These are phyloP conservation scores for Hygrophila difformis DNA, from an alignment of 257 asterid genomes.

Conservation along the genomic window DNA sequence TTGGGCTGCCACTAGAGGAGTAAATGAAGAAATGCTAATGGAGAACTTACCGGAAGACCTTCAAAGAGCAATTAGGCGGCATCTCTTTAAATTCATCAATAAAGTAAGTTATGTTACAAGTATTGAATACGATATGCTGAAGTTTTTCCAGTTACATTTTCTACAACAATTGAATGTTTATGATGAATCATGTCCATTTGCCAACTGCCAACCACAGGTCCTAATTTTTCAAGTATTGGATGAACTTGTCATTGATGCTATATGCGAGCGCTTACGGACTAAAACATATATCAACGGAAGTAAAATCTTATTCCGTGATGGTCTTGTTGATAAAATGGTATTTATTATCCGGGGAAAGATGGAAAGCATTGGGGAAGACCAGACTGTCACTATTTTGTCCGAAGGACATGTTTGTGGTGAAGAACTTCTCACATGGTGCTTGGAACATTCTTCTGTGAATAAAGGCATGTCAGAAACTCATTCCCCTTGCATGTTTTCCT, in stretches of 20 bases:
- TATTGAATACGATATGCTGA: background rate
- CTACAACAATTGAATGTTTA: too few species aligned
- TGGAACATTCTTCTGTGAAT: constrained; percentile 78
- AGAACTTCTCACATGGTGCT: constrained; percentile 95
- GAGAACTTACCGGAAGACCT: constrained; percentile 95
- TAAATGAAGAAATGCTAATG: constrained; percentile 72
- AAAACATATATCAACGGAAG: constrained; percentile 74
- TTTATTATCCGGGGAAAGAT: constrained; percentile 79
- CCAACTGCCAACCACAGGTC: constrained; percentile 38
- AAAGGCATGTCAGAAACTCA: constrained; percentile 37
- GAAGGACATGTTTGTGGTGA: constrained; percentile 92
- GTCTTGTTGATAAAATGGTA: constrained; percentile 83
- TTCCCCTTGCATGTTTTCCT: background rate
- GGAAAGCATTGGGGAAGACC: constrained; percentile 75
- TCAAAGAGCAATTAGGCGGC: constrained; percentile 78
- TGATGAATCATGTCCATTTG: too few species aligned
- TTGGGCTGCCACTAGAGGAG: constrained; percentile 97
- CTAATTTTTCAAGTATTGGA: constrained; percentile 67
- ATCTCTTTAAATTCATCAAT: constrained; percentile 72
- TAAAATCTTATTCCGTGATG: constrained; percentile 48
- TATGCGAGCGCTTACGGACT: constrained; percentile 74
- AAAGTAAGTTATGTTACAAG: constrained; percentile 39
- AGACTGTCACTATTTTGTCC: constrained; percentile 35
- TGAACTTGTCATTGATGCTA: constrained; percentile 78
- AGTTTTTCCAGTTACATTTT: too few species aligned